Evolutionary conservation across 257 asterid genomes (phyloP), one percentile per base, ranked within the genome.

Genomic region (Thymus quinquecostatus): DNA sequence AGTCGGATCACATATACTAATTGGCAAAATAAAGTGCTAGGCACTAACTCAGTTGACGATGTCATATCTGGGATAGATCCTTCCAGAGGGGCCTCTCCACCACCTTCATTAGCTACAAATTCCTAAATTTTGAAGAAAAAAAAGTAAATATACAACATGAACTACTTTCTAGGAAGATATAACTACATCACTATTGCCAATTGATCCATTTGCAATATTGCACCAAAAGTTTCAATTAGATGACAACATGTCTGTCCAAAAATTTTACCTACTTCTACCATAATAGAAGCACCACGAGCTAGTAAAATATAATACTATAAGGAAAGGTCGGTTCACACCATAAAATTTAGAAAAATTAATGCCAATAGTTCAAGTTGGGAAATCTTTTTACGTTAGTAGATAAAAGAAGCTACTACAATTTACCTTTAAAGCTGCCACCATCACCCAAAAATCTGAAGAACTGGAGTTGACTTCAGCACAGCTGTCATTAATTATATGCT

Each of bases 21-120:
- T 55, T 67, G 58, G 60, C 75, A 45, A 47, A n/a, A 30, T 21
- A 69, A 79, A 67, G 69, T 27, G 70, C 71, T 45, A 74, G 77
- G 59, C 78, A 83, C 96, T 87, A 66, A 95, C 99, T 95, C 99
- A 0, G 99, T 92, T 6, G 98, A 92, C 75, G 99, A 92, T 63
- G 98, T 92, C 99, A 95, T 95, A 76, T 95, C 99, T 11, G 99
- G 98, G 80, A 95, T 92, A 62, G 96, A 81, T 73, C 98, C 99
- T 80, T 95, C 99, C 33, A 95, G 89, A 71, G 99, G 97, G 73
- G 91, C 91, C 87, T 88, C 99, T 57, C 98, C 96, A 29, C 81
- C 87, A 64, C 99, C 98, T 92, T 95, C 98, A 76, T 82, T 88
- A 68, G 86, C 82, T 45, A 92, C 85, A 75, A 95, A 95, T 73